Conservation (phyloP, 352 stramenopile species). For the Globisporangium mamillatum region DNA sequence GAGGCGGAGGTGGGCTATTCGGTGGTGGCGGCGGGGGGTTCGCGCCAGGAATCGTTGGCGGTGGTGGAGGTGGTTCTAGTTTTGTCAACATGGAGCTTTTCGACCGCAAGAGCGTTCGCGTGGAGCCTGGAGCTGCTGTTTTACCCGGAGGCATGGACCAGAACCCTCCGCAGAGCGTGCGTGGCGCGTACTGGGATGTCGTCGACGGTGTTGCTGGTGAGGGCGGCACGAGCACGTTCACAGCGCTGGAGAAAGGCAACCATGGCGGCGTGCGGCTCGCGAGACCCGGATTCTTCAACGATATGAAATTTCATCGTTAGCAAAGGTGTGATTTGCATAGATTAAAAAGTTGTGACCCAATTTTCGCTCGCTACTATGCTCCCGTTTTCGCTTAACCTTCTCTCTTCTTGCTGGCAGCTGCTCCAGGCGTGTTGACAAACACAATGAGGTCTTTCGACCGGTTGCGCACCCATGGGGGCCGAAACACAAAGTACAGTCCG, state of each 20-base stretch:
- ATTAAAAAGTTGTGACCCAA: not conserved
- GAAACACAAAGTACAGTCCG: slow-evolving; percentile 58
- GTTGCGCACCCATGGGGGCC: slow-evolving; percentile 57
- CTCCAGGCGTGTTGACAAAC: slow-evolving; percentile 21
- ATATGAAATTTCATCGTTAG: slow-evolving; percentile 68
- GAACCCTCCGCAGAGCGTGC: slow-evolving; percentile 48
- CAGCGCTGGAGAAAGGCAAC: slow-evolving; percentile 36
- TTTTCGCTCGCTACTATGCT: not conserved
- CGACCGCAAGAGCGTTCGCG: slow-evolving; percentile 37
- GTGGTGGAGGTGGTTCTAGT: slow-evolving; percentile 61
- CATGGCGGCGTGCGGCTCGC: slow-evolving; percentile 66
- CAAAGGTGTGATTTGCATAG: not conserved
- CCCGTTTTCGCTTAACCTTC: not conserved
- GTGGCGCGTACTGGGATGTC: slow-evolving; percentile 53
- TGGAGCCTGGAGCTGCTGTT: slow-evolving; percentile 32
- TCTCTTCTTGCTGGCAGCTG: slow-evolving; percentile 2
- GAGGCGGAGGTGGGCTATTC: slow-evolving; percentile 60
- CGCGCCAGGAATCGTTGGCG: slow-evolving; percentile 65
- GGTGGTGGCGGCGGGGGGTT: slow-evolving; percentile 68
- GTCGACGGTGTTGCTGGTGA: slow-evolving; percentile 55
- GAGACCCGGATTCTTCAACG: slow-evolving; percentile 60
- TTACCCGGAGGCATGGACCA: slow-evolving; percentile 51
- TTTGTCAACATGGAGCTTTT: slow-evolving; percentile 48
- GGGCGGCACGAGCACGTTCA: slow-evolving; percentile 40
- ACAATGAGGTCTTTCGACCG: slow-evolving; percentile 58